A percentile compares a stretch with the other conserved stretches of the same genome.
Evolutionary conservation across 108 stramenopile species (phyloP).

Genomic region (Ochromonas danica): DNA sequence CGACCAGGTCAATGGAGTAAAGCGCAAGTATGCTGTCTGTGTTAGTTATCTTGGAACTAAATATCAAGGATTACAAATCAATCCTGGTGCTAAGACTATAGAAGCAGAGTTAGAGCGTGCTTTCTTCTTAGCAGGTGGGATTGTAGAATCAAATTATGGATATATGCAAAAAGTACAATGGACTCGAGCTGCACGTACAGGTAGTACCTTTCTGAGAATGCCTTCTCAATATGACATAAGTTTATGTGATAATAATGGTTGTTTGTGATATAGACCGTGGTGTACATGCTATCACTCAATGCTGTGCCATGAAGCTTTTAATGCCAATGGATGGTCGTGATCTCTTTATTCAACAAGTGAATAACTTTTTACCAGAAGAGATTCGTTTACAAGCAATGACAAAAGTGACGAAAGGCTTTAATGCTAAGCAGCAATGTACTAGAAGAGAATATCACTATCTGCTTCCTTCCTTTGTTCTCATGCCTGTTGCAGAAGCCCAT

Average conservation of each 20-base stretch:
- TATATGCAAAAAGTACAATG: constrained; percentile 83
- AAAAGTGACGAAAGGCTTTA: constrained; percentile 76
- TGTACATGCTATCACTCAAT: constrained; percentile 87
- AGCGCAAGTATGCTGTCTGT: constrained; percentile 28
- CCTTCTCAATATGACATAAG: no score
- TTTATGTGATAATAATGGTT: no score
- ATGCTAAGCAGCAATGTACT: constrained; percentile 81
- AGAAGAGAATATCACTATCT: constrained; percentile 93
- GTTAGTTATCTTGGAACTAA: constrained; percentile 6
- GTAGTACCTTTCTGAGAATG: no score
- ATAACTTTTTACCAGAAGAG: constrained; percentile 75
- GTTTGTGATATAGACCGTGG: no score
- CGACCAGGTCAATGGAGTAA: background rate
- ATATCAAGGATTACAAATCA: constrained; percentile 38
- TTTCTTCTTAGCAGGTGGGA: constrained; percentile 66
- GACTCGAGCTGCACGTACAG: constrained; percentile 90
- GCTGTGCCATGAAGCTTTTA: constrained; percentile 67
- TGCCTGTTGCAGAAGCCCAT: background rate
- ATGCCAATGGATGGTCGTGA: background rate
- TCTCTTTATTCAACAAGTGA: constrained; percentile 48
- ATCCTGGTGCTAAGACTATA: constrained; percentile 64
- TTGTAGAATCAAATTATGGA: constrained; percentile 74
- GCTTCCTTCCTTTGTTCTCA: constrained; percentile 75
- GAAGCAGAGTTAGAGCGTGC: constrained; percentile 88
- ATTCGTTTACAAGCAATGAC: constrained; percentile 75